These are phyloP conservation scores for Salvia sclarea DNA, from an alignment of 305 asterid genomes.

Conservation along the genomic window DNA sequence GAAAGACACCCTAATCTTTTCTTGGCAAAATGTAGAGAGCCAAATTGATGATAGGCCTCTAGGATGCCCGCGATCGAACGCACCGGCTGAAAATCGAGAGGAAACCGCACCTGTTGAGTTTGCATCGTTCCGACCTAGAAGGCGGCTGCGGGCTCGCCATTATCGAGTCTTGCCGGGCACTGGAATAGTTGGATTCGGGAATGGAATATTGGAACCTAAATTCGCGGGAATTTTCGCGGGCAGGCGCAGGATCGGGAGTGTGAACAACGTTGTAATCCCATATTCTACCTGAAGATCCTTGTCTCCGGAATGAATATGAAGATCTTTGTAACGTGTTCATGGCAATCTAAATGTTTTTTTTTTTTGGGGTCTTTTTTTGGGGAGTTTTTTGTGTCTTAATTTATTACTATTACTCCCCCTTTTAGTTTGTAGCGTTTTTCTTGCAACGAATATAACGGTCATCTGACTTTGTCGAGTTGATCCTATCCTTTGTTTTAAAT, in stretches of 20 bases:
- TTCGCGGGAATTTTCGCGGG: slow-evolving; percentile 25
- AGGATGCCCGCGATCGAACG: slow-evolving; percentile 36
- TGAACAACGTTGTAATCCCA: slow-evolving; percentile 44
- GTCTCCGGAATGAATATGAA: slow-evolving; percentile 56
- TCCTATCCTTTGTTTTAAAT: background rate
- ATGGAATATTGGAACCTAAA: slow-evolving; percentile 25
- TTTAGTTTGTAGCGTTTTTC: background rate
- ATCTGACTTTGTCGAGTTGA: background rate
- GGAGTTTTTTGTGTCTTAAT: background rate
- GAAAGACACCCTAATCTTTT: no score
- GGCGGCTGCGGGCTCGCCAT: background rate
- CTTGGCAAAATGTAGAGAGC: background rate
- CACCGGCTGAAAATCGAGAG: slow-evolving; percentile 46
- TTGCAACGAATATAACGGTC: slow-evolving; percentile 33
- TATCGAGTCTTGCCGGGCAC: slow-evolving; percentile 23
- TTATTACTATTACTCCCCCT: background rate
- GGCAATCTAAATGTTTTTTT: background rate
- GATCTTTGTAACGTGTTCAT: slow-evolving; percentile 63
- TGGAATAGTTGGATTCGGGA: slow-evolving; percentile 20
- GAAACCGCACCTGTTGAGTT: slow-evolving; percentile 39
- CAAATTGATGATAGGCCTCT: background rate
- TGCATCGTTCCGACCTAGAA: slow-evolving; percentile 39
- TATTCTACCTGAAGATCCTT: slow-evolving; percentile 61
- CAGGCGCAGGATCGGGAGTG: background rate
- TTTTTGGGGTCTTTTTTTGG: background rate